phyloP scores from a whole-genome alignment of 2,329 filamentous ascomycete genomes.

The Magnaporthiopsis incrustans region DNA sequence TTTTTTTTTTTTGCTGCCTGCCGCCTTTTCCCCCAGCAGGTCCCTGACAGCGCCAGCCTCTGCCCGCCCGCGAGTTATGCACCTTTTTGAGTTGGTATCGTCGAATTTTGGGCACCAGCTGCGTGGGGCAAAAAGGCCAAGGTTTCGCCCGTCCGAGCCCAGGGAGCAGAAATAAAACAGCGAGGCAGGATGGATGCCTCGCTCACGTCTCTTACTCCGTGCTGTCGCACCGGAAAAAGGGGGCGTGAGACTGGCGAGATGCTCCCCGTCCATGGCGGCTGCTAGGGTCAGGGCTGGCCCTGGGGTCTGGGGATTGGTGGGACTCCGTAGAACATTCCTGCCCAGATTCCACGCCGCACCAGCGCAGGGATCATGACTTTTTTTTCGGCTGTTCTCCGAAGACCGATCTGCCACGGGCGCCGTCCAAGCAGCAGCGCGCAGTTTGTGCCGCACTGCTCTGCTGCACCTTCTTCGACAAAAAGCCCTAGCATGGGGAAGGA shows the following conservation, averaged over 20 bases:
- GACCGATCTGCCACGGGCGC: background rate
- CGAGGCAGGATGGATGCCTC: background rate
- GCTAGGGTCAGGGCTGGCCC: background rate
- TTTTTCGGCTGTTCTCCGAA: background rate
- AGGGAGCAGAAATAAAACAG: background rate
- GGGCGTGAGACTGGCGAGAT: background rate
- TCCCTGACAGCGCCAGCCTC: background rate
- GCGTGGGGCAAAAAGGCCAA: background rate
- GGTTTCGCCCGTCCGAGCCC: background rate
- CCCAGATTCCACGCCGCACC: background rate
- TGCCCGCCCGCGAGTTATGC: background rate
- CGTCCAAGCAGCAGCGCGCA: background rate
- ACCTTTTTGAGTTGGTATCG: background rate
- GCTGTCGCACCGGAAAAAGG: background rate
- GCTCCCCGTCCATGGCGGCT: background rate
- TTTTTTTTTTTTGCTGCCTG: background rate
- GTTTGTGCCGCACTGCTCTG: background rate
- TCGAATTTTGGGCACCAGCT: background rate
- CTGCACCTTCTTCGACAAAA: background rate
- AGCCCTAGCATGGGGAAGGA: conserved; percentile 1
- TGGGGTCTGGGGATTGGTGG: background rate
- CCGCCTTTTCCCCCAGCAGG: background rate
- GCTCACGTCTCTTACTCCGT: background rate
- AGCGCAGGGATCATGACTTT: conserved; percentile 2
- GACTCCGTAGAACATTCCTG: background rate